Evolutionary conservation across 495 filamentous ascomycete genomes (phyloP).

Genomic region (Talaromyces adpressus): DNA sequence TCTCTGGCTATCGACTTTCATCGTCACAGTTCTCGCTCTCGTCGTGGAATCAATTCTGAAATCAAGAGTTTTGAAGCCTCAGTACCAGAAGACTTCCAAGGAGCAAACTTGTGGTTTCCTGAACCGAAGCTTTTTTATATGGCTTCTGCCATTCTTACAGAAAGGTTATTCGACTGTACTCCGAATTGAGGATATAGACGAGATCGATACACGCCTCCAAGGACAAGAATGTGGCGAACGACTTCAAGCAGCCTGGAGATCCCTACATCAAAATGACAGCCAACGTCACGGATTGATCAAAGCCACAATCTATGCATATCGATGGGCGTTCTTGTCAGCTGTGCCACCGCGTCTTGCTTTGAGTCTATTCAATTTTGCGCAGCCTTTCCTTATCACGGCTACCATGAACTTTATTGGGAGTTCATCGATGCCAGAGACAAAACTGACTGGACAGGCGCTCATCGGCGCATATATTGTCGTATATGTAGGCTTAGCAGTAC

Average conservation of each 20-base stretch:
- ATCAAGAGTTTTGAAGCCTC: constrained; percentile 30
- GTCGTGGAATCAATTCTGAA: constrained; percentile 51
- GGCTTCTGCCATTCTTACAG: constrained; percentile 50
- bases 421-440: constrained; percentile 26
- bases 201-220: background rate
- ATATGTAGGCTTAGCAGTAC: constrained; percentile 43
- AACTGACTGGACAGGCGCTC: constrained; percentile 44
- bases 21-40: constrained; percentile 44
- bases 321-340: constrained; percentile 36
- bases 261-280: background rate
- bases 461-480: constrained; percentile 46
- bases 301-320: constrained; percentile 38
- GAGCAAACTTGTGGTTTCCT: constrained; percentile 53
- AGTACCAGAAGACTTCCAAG: constrained; percentile 38
- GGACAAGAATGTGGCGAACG: background rate
- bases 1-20: constrained; percentile 37
- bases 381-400: constrained; percentile 55
- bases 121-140: constrained; percentile 45
- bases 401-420: constrained; percentile 40
- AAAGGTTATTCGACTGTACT: background rate
- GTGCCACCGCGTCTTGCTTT: constrained; percentile 46
- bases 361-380: constrained; percentile 53
- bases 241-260: background rate
- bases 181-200: background rate
- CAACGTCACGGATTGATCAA: constrained; percentile 33